Evolutionary conservation across 2,329 filamentous ascomycete species (phyloP).

Genomic region (Ustulina deusta): DNA sequence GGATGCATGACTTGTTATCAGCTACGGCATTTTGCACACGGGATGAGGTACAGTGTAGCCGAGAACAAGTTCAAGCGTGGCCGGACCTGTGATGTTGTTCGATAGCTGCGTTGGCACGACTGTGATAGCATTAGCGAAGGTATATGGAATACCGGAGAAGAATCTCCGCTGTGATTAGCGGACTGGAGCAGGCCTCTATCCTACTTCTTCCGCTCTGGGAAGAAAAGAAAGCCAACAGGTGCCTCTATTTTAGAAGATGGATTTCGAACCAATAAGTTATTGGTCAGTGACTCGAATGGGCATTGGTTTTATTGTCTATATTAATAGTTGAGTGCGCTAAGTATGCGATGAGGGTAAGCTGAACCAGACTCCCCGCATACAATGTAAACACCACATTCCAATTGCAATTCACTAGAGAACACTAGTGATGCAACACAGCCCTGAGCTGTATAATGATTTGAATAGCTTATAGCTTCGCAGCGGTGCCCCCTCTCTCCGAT

Average conservation of each 20-base stretch:
- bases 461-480: conserved; percentile 31
- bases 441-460: not conserved
- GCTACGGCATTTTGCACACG: not conserved
- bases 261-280: not conserved
- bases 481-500: not conserved
- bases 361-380: not conserved
- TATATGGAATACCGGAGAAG: not conserved
- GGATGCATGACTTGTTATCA: not conserved
- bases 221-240: not conserved
- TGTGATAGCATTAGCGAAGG: not conserved
- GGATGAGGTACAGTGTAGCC: not conserved
- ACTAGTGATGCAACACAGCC: not conserved
- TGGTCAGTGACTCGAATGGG: not conserved
- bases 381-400: not conserved
- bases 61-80: not conserved
- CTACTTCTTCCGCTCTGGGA: not conserved
- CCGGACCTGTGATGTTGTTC: not conserved
- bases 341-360: not conserved
- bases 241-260: not conserved
- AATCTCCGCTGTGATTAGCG: not conserved
- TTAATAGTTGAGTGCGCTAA: not conserved
- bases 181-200: not conserved
- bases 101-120: not conserved
- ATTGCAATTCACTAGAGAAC: not conserved
- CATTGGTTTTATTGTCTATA: conserved; percentile 3